Evolutionary conservation across 192 early-diverging fungal genomes (phyloP).

Genomic region (Rhizophagus clarus): DNA sequence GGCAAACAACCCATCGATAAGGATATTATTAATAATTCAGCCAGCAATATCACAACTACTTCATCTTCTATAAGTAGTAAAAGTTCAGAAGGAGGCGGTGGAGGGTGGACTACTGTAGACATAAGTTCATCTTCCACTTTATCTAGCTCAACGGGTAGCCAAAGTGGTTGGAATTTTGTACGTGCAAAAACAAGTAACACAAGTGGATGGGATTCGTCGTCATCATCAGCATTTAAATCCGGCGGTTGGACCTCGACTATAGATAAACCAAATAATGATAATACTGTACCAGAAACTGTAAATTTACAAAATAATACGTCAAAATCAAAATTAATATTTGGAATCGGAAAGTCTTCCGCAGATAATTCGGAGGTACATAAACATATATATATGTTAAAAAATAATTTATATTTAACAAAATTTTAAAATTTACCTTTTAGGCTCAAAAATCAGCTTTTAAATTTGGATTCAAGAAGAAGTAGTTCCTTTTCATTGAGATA

Average conservation of each 20-base stretch:
- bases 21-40: neutral
- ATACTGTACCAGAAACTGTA: neutral
- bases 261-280: neutral
- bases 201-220: conserved; percentile 3
- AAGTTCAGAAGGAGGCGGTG: neutral
- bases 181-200: conserved; percentile 12
- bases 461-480: neutral
- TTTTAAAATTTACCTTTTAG: neutral
- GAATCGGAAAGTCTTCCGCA: neutral
- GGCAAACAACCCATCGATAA: neutral
- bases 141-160: neutral
- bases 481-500: neutral
- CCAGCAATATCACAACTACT: neutral
- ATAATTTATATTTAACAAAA: too few relatives aligned
- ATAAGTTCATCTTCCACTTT: neutral
- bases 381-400: too few relatives aligned
- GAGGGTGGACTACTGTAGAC: neutral
- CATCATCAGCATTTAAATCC: neutral
- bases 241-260: neutral
- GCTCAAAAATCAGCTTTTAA: neutral
- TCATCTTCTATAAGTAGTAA: neutral
- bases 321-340: neutral
- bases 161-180: conserved; percentile 2
- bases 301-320: neutral
- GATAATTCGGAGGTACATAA: neutral